phyloP scores from a whole-genome alignment of 768 basidiomycete genomes.

The Termitomyces sp. region DNA sequence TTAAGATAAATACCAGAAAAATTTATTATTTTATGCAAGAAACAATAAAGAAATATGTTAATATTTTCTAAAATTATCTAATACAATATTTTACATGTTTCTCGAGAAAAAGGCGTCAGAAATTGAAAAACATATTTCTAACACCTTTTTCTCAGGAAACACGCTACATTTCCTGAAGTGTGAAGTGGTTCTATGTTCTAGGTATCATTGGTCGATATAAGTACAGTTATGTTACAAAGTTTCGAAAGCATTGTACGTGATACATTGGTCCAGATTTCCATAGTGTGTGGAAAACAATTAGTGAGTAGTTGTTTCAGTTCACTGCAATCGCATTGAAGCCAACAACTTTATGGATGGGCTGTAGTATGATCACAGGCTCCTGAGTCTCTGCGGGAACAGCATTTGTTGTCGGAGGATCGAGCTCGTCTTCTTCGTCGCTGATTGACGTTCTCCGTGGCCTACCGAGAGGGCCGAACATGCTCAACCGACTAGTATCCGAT shows the following conservation, averaged over 20 bases:
- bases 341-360: constrained; percentile 51
- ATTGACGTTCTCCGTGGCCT: constrained; percentile 47
- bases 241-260: neutral
- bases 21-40: too few species aligned
- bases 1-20: too few species aligned
- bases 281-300: neutral
- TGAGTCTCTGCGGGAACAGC: constrained; percentile 21
- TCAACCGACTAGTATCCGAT: constrained; percentile 42
- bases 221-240: constrained; percentile 2
- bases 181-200: too few species aligned
- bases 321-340: constrained; percentile 38
- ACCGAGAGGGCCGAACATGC: constrained; percentile 53
- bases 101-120: too few species aligned
- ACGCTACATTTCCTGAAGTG: too few species aligned
- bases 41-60: too few species aligned
- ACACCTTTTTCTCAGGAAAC: too few species aligned
- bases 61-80: too few species aligned
- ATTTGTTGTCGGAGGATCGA: constrained; percentile 37
- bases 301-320: neutral
- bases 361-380: constrained; percentile 52
- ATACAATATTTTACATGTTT: too few species aligned
- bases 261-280: constrained; percentile 3
- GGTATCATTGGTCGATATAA: too few species aligned
- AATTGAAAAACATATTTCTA: too few species aligned
- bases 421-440: constrained; percentile 55